Conservation (phyloP, 2,329 filamentous ascomycete genomes). For the Penicillium sp. region DNA sequence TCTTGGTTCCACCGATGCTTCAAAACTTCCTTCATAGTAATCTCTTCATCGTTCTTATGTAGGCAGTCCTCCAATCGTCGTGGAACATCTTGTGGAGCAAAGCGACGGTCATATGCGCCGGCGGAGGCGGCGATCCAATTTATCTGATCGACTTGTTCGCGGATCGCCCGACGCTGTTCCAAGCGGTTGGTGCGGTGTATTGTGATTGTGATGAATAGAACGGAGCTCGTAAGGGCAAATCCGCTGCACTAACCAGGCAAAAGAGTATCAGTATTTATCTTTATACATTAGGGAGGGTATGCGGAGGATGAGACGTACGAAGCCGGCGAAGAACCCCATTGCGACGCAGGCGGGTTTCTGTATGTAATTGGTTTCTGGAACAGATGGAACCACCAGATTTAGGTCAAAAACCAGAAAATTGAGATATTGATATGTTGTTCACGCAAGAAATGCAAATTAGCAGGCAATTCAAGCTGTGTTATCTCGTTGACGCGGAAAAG, state of each 20-base stretch:
- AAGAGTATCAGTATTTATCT: background rate
- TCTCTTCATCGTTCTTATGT: slow-evolving; percentile 17
- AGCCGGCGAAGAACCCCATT: slow-evolving; percentile 75
- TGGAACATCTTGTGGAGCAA: slow-evolving; percentile 13
- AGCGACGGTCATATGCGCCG: slow-evolving; percentile 37
- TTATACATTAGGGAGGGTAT: background rate
- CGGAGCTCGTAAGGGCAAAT: slow-evolving; percentile 70
- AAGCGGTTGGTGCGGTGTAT: slow-evolving; percentile 69
- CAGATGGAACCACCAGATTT: background rate
- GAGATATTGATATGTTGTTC: background rate
- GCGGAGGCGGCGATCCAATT: slow-evolving; percentile 40
- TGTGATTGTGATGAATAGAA: slow-evolving; percentile 71
- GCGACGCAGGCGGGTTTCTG: background rate
- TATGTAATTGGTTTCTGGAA: background rate
- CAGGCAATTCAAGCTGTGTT: background rate
- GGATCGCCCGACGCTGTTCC: slow-evolving; percentile 46
- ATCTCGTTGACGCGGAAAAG: slow-evolving; percentile 10
- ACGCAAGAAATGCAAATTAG: background rate
- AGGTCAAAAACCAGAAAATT: background rate
- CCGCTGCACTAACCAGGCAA: slow-evolving; percentile 63
- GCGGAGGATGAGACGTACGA: slow-evolving; percentile 55
- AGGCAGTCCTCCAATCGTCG: slow-evolving; percentile 10
- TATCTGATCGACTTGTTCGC: slow-evolving; percentile 44
- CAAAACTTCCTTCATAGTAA: slow-evolving; percentile 62
- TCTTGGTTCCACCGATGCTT: slow-evolving; percentile 81